Evolutionary conservation across 2,329 filamentous ascomycete genomes (phyloP).

Genomic region (Aureobasidium sp.): DNA sequence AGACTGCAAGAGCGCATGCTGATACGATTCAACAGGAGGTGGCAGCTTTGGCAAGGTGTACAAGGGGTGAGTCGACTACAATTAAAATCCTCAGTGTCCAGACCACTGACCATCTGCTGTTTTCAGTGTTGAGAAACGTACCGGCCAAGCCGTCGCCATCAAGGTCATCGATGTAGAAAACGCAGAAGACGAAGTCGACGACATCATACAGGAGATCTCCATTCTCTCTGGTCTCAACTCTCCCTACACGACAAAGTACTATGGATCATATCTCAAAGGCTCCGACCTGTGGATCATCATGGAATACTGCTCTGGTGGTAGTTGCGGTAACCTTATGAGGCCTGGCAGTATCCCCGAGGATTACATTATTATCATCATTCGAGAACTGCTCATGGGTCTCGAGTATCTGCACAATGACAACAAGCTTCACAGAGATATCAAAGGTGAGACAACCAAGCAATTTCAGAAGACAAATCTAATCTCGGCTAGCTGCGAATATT

Average conservation of each 20-base stretch:
- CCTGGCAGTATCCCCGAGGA: conserved; percentile 86
- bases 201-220: conserved; percentile 98
- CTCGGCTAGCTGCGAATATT: conserved; percentile 72
- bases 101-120: conserved; percentile 10
- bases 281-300: conserved; percentile 99
- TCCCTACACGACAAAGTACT: conserved; percentile 94
- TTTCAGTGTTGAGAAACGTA: conserved; percentile 78
- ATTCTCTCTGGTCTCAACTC: conserved; percentile 95
- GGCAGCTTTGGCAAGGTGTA: conserved; percentile 98
- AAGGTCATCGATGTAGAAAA: conserved; percentile 99
- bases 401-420: conserved; percentile 93
- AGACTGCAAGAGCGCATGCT: neutral
- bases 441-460: conserved; percentile 52
- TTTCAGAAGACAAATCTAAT: neutral
- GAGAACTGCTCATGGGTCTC: conserved; percentile 80
- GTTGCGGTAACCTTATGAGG: conserved; percentile 93
- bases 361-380: conserved; percentile 92
- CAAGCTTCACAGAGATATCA: conserved; percentile 94
- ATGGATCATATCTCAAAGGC: conserved; percentile 92
- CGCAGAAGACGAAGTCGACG: conserved; percentile 97
- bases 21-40: conserved; percentile 54
- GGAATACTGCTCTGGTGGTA: conserved; percentile 97
- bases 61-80: conserved; percentile 63
- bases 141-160: conserved; percentile 90
- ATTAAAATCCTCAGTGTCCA: neutral